Evolutionary conservation across 768 basidiomycete species (phyloP).

Genomic region (Lenzites betulinus): DNA sequence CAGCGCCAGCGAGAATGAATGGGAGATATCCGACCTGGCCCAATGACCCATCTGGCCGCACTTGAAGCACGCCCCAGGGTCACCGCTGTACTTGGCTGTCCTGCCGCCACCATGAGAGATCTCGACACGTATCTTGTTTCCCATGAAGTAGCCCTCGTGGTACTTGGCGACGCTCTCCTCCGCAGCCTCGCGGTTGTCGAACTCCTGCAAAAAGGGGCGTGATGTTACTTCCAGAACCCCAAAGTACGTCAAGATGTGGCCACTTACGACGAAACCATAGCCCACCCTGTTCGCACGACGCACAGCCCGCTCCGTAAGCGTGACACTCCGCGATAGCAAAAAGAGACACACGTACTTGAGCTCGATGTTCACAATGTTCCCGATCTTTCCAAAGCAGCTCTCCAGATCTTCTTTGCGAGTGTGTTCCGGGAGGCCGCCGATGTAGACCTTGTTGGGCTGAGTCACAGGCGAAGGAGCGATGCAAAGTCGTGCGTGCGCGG

Average conservation of each 20-base stretch:
- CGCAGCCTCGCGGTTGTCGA: constrained; percentile 76
- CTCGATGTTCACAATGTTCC: constrained; percentile 73
- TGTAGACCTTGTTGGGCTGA: constrained; percentile 92
- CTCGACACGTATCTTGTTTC: constrained; percentile 89
- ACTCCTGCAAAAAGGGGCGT: constrained; percentile 57
- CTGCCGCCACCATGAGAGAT: constrained; percentile 82
- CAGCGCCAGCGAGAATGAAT: neutral
- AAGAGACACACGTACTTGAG: constrained; percentile 62
- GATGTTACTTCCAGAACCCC: neutral
- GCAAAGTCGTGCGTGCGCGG: constrained; percentile 45
- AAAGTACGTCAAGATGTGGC: neutral
- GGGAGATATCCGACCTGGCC: constrained; percentile 63
- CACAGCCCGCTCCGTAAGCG: constrained; percentile 24
- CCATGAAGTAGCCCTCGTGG: constrained; percentile 89
- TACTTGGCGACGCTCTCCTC: constrained; percentile 89
- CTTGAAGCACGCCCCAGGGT: constrained; percentile 86
- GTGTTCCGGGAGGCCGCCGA: constrained; percentile 86
- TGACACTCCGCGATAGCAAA: neutral
- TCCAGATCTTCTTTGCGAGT: constrained; percentile 84
- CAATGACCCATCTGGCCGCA: constrained; percentile 87
- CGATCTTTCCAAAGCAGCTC: constrained; percentile 86
- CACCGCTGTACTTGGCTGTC: constrained; percentile 78
- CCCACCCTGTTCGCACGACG: constrained; percentile 56
- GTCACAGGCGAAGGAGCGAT: constrained; percentile 55
- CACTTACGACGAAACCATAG: constrained; percentile 86